Evolutionary conservation across 441 rosid genomes (phyloP).

Genomic region (Pelargonium hybrid): DNA sequence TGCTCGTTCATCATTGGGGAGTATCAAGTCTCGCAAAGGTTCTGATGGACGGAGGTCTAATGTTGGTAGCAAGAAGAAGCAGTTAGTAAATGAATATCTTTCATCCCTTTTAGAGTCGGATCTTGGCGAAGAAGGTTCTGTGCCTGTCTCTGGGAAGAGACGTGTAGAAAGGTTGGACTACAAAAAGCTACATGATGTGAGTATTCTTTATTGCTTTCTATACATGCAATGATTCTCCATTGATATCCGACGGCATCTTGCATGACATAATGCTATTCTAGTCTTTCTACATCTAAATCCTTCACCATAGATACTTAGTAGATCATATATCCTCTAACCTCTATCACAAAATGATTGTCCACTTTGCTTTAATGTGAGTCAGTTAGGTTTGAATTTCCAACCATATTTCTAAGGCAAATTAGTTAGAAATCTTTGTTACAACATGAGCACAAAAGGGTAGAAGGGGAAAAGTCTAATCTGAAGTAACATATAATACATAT

Average conservation of each 20-base stretch:
- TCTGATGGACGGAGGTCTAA: conserved; percentile 20
- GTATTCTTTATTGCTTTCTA: conserved; percentile 22
- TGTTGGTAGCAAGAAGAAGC: conserved; percentile 22
- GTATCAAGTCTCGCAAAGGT: conserved; percentile 16
- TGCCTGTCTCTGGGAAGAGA: conserved; percentile 42
- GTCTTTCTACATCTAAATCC: not conserved
- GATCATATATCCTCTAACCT: too few relatives aligned
- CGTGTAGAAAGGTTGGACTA: conserved; percentile 68
- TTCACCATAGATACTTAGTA: not conserved
- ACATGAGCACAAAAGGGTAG: too few relatives aligned
- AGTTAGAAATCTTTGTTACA: too few relatives aligned
- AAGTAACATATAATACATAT: too few relatives aligned
- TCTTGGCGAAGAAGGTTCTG: conserved; percentile 28
- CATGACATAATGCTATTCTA: not conserved
- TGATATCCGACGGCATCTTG: not conserved
- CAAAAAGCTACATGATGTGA: conserved; percentile 81
- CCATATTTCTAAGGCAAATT: not conserved
- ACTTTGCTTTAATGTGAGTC: too few relatives aligned
- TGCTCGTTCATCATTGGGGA: conserved; percentile 5
- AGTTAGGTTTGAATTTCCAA: not conserved
- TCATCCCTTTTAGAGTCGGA: conserved; percentile 32
- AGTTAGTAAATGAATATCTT: conserved; percentile 23
- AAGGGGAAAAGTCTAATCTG: too few relatives aligned
- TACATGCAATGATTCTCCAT: not conserved
- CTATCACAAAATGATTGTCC: too few relatives aligned